Evolutionary conservation across 2,329 filamentous ascomycete species (phyloP), one percentile per base, ranked within the genome.

Genomic region (Elsinoe australis): DNA sequence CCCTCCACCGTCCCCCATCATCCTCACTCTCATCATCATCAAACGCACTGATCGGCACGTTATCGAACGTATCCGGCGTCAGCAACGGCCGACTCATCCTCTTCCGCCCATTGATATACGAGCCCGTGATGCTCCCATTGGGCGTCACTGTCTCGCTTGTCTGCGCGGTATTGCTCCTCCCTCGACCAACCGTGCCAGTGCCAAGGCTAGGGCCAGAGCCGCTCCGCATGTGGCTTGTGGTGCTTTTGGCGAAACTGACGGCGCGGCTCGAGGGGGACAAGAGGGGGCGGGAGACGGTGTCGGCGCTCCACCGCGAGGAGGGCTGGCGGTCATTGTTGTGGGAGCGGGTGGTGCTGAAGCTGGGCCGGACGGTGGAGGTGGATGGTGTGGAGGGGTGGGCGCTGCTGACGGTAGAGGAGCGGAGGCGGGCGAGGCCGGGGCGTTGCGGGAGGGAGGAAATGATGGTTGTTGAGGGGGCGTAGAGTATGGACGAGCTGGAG

Each of bases 1-100:
- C 18, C 33, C 33, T 18, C 15, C 33, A 14, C 10, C 33, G 4
- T 10, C 33, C 15, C 33, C 5, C 33, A 5, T 17, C 33, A 3
- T 19, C 33, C 8, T 44, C 39, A 28, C 39, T 44, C n/a, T 44
- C 39, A 21, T 44, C 39, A 26, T 44, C 26, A 14, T 44, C 39
- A 18, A 44, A 44, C 3, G 32, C 24, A 26, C 39, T 44, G 5
- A 44, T 19, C 9, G 26, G 26, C 12, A 44, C 26, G 5, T 15
- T 17, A 7, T 44, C 39, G 17, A 44, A 44, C 8, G 17, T 32
- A 14, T 19, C 21, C 15, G 15, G 24, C 10, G 24, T 31, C 39
- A 44, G n/a, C 26, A 44, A 21, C 3, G 39, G 39, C 8, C 39
- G 14, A n/a, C 21, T 28, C 6, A 44, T 17, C 2, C 39, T 10